A percentile compares a stretch with the other conserved stretches of the same genome.
Conservation (phyloP, 768 basidiomycete species). For the Multifurca ochricompacta region DNA sequence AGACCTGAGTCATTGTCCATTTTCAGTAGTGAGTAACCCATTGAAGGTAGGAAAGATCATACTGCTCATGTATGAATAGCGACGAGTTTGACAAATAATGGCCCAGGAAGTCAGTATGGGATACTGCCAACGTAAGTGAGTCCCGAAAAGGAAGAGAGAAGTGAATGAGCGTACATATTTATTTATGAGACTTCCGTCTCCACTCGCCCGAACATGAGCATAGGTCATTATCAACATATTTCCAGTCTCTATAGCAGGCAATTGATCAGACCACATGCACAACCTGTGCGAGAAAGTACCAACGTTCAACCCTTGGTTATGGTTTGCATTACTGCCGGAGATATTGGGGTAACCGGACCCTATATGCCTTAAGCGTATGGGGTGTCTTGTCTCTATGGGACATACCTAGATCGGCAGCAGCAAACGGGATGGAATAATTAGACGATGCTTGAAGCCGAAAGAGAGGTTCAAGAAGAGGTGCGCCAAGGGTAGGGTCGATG, state of each 20-base stretch:
- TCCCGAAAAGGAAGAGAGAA: background rate
- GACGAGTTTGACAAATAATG: conserved; percentile 30
- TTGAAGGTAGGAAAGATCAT: conserved; percentile 42
- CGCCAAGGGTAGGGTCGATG: conserved; percentile 43
- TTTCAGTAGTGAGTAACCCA: conserved; percentile 23
- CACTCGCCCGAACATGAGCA: conserved; percentile 25
- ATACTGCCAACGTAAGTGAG: conserved; percentile 19
- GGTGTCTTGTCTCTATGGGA: background rate
- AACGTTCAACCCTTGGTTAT: conserved; percentile 11
- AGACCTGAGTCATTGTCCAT: conserved; percentile 9
- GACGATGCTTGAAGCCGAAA: conserved; percentile 18
- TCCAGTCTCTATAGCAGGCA: conserved; percentile 22
- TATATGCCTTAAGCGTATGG: background rate
- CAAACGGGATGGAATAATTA: conserved; percentile 16
- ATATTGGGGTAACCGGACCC: conserved; percentile 9
- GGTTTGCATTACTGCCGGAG: background rate
- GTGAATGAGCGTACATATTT: conserved; percentile 15
- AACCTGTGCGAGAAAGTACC: background rate
- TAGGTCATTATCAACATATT: conserved; percentile 32
- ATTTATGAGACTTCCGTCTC: conserved; percentile 23
- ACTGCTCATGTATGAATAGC: conserved; percentile 46
- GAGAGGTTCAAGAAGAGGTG: conserved; percentile 21
- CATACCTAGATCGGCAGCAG: conserved; percentile 22
- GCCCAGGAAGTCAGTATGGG: conserved; percentile 28
- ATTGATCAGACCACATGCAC: background rate